phyloP scores from a whole-genome alignment of 768 basidiomycete species.

The Tulasnella sp. region DNA sequence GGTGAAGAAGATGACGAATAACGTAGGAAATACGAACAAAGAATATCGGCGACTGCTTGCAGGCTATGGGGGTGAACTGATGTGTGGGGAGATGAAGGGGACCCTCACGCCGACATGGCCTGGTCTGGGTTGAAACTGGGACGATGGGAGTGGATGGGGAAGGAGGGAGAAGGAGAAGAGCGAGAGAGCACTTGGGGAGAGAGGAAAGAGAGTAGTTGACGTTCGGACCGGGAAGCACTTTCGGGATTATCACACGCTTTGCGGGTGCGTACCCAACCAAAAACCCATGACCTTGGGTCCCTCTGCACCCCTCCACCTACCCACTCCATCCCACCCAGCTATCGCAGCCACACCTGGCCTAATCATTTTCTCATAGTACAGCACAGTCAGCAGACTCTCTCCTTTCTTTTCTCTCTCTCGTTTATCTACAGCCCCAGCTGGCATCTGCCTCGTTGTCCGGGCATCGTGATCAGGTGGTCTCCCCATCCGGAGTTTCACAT shows the following conservation, averaged over 20 bases:
- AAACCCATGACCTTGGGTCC: constrained; percentile 8
- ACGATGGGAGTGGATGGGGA: constrained; percentile 2
- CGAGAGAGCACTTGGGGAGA: neutral
- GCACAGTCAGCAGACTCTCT: neutral
- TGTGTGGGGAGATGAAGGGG: constrained; percentile 5
- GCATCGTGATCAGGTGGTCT: neutral
- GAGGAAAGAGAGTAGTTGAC: neutral
- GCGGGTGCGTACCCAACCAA: neutral
- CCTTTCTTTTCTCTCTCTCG: neutral
- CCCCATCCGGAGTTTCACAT: neutral
- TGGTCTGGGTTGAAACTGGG: neutral
- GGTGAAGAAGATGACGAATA: neutral
- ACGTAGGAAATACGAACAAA: neutral
- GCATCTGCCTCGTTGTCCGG: constrained; percentile 10
- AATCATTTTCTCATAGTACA: neutral
- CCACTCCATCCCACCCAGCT: neutral
- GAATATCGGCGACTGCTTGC: neutral
- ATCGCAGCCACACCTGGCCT: neutral
- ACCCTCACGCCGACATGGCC: constrained; percentile 1
- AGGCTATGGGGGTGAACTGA: neutral
- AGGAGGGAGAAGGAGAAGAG: neutral
- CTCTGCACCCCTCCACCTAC: neutral
- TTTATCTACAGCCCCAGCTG: neutral
- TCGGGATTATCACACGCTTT: constrained; percentile 15
- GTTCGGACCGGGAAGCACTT: constrained; percentile 11